Evolutionary conservation across 371 early-diverging fungal species (phyloP).

Genomic region (Apophysomyces trapeziformis): DNA sequence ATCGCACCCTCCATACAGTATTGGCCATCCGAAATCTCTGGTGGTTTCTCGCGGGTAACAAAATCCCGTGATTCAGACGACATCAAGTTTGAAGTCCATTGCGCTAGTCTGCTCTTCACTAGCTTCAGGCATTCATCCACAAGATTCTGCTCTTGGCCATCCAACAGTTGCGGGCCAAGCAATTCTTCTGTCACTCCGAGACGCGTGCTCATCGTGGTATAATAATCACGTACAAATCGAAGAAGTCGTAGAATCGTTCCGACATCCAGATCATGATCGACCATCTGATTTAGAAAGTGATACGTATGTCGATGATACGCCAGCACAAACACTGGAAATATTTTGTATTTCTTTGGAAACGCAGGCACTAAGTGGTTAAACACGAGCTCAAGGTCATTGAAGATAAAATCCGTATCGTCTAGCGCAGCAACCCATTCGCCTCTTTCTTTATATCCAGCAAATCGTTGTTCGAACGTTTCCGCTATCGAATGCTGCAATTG

Average conservation of each 20-base stretch:
- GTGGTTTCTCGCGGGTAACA: slow-evolving; percentile 70
- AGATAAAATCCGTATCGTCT: slow-evolving; percentile 78
- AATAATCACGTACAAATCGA: slow-evolving; percentile 92
- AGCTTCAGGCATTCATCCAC: slow-evolving; percentile 87
- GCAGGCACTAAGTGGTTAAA: slow-evolving; percentile 85
- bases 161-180: slow-evolving; percentile 88
- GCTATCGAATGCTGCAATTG: slow-evolving; percentile 71
- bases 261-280: slow-evolving; percentile 73
- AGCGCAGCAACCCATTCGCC: slow-evolving; percentile 60
- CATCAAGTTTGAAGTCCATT: slow-evolving; percentile 93
- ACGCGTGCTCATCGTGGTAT: slow-evolving; percentile 81
- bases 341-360: slow-evolving; percentile 90
- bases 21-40: slow-evolving; percentile 76
- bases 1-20: slow-evolving; percentile 83
- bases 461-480: slow-evolving; percentile 60
- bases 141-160: slow-evolving; percentile 89
- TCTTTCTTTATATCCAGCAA: slow-evolving; percentile 54
- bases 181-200: slow-evolving; percentile 90
- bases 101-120: slow-evolving; percentile 81
- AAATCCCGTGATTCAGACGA: slow-evolving; percentile 83
- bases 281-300: slow-evolving; percentile 72
- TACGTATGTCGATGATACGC: slow-evolving; percentile 94
- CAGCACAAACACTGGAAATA: slow-evolving; percentile 89
- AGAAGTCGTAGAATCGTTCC: slow-evolving; percentile 82
- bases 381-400: slow-evolving; percentile 87